Evolutionary conservation across 1,139 yeast species (phyloP).

Genomic region (Geotrichum klebahnii): DNA sequence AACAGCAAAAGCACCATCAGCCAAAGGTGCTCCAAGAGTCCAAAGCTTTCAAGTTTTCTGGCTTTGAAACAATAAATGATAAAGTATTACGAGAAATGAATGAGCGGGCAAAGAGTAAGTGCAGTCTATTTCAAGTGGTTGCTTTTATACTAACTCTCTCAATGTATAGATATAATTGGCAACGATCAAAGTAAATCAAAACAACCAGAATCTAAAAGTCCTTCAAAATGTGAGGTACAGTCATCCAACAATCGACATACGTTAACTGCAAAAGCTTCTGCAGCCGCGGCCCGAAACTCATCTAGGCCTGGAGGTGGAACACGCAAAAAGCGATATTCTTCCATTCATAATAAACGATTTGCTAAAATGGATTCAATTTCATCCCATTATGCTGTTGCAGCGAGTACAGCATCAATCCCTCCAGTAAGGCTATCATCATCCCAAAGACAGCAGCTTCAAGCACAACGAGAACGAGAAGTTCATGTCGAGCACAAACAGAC

Average conservation of each 20-base stretch:
- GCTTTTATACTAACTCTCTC: not conserved
- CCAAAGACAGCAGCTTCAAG: constrained; percentile 1
- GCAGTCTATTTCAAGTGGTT: not conserved
- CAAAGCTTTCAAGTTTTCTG: constrained; percentile 31
- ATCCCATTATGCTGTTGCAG: constrained; percentile 28
- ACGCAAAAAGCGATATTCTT: constrained; percentile 31
- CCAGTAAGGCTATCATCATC: not conserved
- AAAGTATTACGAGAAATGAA: constrained; percentile 38
- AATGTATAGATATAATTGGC: constrained; percentile 1
- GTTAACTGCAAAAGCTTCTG: constrained; percentile 24
- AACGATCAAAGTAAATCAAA: constrained; percentile 5
- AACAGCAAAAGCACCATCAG: not conserved
- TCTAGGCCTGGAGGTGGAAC: constrained; percentile 18
- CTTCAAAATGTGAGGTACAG: too few relatives aligned
- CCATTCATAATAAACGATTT: constrained; percentile 32
- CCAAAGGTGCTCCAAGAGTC: constrained; percentile 25
- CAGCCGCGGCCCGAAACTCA: constrained; percentile 21
- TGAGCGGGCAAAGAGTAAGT: constrained; percentile 33
- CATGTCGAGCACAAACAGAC: constrained; percentile 9
- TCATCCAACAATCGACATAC: too few relatives aligned
- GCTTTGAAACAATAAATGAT: constrained; percentile 38
- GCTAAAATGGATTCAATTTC: constrained; percentile 35
- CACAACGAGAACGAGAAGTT: constrained; percentile 4
- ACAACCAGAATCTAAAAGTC: not conserved
- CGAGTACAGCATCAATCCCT: constrained; percentile 1